These are phyloP conservation scores for Colletotrichum brevisporum DNA, from an alignment of 2,329 filamentous ascomycete species.

Conservation along the genomic window DNA sequence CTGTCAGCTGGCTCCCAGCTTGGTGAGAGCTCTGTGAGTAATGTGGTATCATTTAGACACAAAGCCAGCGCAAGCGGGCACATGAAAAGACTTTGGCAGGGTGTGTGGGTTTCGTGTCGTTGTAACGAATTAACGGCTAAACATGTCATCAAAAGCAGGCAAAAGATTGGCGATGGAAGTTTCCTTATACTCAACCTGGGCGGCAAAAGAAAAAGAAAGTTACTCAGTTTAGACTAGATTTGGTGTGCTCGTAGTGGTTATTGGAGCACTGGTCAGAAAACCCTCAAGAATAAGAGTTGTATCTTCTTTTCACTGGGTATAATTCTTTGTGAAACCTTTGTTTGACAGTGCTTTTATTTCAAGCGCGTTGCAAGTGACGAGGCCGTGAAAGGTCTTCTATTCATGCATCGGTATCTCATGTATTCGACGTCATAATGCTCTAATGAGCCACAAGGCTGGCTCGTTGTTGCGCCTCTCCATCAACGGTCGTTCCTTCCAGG, in stretches of 20 bases:
- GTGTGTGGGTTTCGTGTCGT: not conserved
- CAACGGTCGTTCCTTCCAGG: not conserved
- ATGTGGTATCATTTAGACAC: conserved; percentile 16
- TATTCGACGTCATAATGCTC: conserved; percentile 8
- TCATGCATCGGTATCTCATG: conserved; percentile 27
- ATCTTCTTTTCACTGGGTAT: too few species aligned
- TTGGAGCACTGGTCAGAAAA: conserved; percentile 11
- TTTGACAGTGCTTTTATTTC: too few species aligned
- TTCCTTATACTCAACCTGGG: conserved; percentile 6
- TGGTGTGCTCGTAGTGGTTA: conserved; percentile 21
- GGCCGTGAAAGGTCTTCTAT: conserved; percentile 21
- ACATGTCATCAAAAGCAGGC: not conserved
- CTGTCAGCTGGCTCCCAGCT: not conserved
- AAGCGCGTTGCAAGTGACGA: not conserved
- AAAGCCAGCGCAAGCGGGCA: conserved; percentile 3
- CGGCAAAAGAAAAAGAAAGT: conserved; percentile 8
- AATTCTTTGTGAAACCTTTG: not conserved
- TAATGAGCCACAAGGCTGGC: not conserved
- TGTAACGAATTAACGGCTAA: not conserved
- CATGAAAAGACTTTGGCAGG: not conserved
- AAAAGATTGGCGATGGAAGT: conserved; percentile 6
- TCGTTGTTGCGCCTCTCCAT: not conserved
- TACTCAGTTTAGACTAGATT: conserved; percentile 15
- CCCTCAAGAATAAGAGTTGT: not conserved
- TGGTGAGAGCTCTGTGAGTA: not conserved